phyloP scores from a whole-genome alignment of 768 basidiomycete species.

The Tylopilus plumbeoviolaceoides region DNA sequence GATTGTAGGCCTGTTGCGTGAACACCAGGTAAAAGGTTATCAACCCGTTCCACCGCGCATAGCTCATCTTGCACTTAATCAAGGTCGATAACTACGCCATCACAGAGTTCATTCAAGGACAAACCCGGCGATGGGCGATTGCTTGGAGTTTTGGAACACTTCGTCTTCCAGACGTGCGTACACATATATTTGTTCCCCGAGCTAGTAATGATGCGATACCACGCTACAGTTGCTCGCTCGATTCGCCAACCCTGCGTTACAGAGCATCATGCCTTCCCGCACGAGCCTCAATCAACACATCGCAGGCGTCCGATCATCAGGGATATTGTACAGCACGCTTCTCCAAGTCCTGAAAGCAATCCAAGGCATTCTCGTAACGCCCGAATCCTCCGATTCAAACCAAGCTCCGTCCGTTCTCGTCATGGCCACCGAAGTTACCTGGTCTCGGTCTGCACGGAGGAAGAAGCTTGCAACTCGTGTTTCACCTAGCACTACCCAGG shows the following conservation, averaged over 20 bases:
- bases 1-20: constrained; percentile 54
- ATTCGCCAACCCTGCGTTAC: constrained; percentile 39
- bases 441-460: constrained; percentile 66
- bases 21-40: constrained; percentile 36
- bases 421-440: constrained; percentile 42
- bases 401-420: constrained; percentile 23
- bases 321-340: constrained; percentile 20
- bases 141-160: constrained; percentile 74
- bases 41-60: background rate
- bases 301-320: constrained; percentile 6
- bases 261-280: constrained; percentile 51
- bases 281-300: constrained; percentile 51
- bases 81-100: constrained; percentile 88
- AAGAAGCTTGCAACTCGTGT: constrained; percentile 29
- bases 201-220: constrained; percentile 32
- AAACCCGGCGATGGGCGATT: constrained; percentile 89
- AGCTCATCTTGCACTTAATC: background rate
- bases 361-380: constrained; percentile 21
- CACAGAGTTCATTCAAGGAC: constrained; percentile 79
- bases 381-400: background rate
- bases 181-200: background rate
- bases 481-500: background rate
- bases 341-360: constrained; percentile 33
- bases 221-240: constrained; percentile 34
- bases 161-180: constrained; percentile 75